Evolutionary conservation across 2,329 filamentous ascomycete species (phyloP), one percentile per base, ranked within the genome.

Genomic region (Aspergillaceae sp.): DNA sequence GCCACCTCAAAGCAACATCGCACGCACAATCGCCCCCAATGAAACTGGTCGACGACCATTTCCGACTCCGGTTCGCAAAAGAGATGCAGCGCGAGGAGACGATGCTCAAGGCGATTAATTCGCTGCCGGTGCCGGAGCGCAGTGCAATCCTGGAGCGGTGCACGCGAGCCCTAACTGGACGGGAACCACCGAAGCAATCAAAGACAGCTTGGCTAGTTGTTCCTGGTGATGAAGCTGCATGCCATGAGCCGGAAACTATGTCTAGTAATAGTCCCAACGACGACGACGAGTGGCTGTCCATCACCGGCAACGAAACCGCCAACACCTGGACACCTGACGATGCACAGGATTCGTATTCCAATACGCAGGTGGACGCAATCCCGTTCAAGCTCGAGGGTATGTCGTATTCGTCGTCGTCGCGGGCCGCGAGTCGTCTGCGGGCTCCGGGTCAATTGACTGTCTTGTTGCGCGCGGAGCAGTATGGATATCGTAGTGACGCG

Each of bases 11-110:
- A 38, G 9, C 36, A 38, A 38, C 5, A 27, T 6, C 36, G 11
- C 27, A 38, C 36, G 27, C 27, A 9, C 36, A 52, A 44, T 48
- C 51, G 29, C 47, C 51, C 3, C 35, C 44, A 4, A 40, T 41
- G 26, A 49, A 58, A n/a, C 57, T 71, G 2, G 65, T 69, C 7
- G 60, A 65, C 10, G 62, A 58, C 29, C 59, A 63, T 41, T 71
- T 71, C 48, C 64, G 68, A 3, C 49, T 56, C 5, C 60, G 57
- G 29, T 71, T 70, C 45, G 61, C 60, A 5, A 62, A 69, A 50
- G 57, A 54, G 43, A 48, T 54, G 27, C 49, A 48, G 10, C 53
- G 54, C 10, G 56, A 59, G 37, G 53, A 56, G 19, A 51, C 55
- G n/a, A 46, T 41, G 28, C 48, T 42, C 4, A 38, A 27, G 5